phyloP scores from a whole-genome alignment of 1,139 yeast species.

The Debaryomycetaceae sp. region DNA sequence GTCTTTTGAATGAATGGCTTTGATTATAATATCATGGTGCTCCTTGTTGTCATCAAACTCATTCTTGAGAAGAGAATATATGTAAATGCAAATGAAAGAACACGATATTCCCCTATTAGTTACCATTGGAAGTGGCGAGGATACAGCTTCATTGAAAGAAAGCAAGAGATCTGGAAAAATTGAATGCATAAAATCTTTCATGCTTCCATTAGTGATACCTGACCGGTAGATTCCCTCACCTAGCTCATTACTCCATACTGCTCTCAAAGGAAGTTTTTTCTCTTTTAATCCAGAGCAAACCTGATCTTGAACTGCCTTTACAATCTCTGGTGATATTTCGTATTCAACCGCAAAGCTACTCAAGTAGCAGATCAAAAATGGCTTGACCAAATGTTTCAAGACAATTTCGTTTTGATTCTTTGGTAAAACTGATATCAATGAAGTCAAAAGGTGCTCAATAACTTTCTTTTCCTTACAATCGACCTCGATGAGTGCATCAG shows the following conservation, averaged over 20 bases:
- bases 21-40: conserved; percentile 11
- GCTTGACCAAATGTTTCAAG: conserved; percentile 47
- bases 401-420: conserved; percentile 79
- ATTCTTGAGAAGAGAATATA: conserved; percentile 9
- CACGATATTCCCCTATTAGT: conserved; percentile 47
- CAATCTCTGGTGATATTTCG: conserved; percentile 9
- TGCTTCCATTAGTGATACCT: background rate
- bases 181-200: conserved; percentile 7
- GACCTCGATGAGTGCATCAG: conserved; percentile 24
- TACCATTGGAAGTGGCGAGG: conserved; percentile 48
- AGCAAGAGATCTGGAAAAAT: conserved; percentile 28
- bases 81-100: conserved; percentile 40
- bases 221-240: conserved; percentile 25
- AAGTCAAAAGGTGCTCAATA: conserved; percentile 32
- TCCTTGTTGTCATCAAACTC: conserved; percentile 10
- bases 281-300: conserved; percentile 61
- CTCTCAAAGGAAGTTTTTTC: conserved; percentile 58
- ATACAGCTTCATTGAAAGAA: conserved; percentile 40
- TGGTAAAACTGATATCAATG: conserved; percentile 47
- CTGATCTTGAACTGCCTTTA: conserved; percentile 18
- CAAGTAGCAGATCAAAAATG: conserved; percentile 45
- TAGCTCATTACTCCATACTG: conserved; percentile 62
- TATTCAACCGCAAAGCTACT: conserved; percentile 10
- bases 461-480: conserved; percentile 5
- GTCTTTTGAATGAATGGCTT: conserved; percentile 18